Base-by-base conservation (phyloP, 148 eudicot genomes). In the Fagopyrum tataricum region DNA sequence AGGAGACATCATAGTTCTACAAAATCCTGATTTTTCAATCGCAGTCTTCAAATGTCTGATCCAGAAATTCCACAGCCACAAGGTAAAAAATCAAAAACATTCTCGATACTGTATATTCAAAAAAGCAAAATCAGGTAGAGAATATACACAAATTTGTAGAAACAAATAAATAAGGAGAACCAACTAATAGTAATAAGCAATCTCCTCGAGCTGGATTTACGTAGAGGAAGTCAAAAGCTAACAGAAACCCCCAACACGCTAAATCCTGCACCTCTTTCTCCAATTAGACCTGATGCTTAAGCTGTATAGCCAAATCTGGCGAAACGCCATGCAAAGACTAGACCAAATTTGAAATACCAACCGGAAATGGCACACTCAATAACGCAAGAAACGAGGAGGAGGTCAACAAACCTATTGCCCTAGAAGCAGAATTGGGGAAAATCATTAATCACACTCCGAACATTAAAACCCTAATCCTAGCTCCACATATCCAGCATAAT, bases 1-100 rank as follows among this genome's bases (percentile, higher is more conserved):
- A 78, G 88, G 90, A 82, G 97, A 84, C 98, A 93, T 93, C 79
- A 87, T 46, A 74, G 40, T 78, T 72, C 58, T 48, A 78, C 75
- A 20, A 47, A 11, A 5, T 64, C 26, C 44, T 37, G 20, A 31
- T 31, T 37, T 64, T 10, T 43, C 20, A 26, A 10, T 14, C 44
- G n/a, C n/a, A 64, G 69, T 37, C 42, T 64, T 31, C 17, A 37
- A 37, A 43, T 37, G 69, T 64, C 69, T 64, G 44, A 39, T 31
- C 44, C 69, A 37, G 42, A 31, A 64, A 64, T 64, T 64, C 42
- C 69, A 64, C 20, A 64, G 15, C 18, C 20, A 64, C 14, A 39
- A 39, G 44, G 20, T 10, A 15, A 37, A 64, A 0, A 37, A 37
- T 64, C 43, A 64, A 39, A 42, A 64, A 37, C 7, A 13, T 37